A percentile compares a stretch with the other conserved stretches of the same genome.
These are phyloP conservation scores for Escallonia rubra DNA, from an alignment of 129 eudicot genomes.

Conservation along the genomic window DNA sequence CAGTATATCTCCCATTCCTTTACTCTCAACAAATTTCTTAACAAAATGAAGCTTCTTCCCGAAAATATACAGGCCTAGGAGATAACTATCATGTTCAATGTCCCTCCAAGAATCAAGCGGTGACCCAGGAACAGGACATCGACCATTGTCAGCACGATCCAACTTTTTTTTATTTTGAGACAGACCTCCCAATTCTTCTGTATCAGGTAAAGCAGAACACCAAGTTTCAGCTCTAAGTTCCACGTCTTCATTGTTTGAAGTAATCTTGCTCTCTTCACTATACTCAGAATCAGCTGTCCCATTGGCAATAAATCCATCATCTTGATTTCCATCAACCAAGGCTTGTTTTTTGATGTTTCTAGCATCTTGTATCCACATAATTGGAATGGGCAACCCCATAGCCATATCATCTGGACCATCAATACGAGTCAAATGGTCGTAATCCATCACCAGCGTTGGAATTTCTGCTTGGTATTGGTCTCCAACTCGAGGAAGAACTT, in stretches of 20 bases:
- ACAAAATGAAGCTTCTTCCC: conserved; percentile 54
- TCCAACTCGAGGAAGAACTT: conserved; percentile 39
- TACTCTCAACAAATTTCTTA: conserved; percentile 37
- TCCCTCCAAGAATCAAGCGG: conserved; percentile 33
- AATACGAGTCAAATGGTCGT: conserved; percentile 11
- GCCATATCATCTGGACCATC: conserved; percentile 10
- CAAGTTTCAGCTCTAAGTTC: conserved; percentile 6
- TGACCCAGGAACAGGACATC: conserved; percentile 34
- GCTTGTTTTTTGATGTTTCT: conserved; percentile 7
- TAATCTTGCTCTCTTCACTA: conserved; percentile 14
- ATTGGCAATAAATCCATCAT: not conserved
- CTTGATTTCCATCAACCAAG: not conserved
- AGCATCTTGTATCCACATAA: conserved; percentile 34
- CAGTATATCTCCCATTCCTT: conserved; percentile 30
- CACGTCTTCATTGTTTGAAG: conserved; percentile 6
- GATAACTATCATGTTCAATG: conserved; percentile 45
- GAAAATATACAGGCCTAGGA: conserved; percentile 52
- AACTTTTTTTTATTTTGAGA: not conserved
- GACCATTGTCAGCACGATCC: conserved; percentile 3
- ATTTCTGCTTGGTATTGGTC: conserved; percentile 47
- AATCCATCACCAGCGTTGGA: conserved; percentile 29
- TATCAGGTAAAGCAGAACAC: not conserved
- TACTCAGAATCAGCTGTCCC: conserved; percentile 3
- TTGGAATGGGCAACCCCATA: conserved; percentile 35
- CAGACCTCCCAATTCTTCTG: conserved; percentile 1